Evolutionary conservation across 2,329 filamentous ascomycete genomes (phyloP).

Genomic region (Colletotrichum somersetense): DNA sequence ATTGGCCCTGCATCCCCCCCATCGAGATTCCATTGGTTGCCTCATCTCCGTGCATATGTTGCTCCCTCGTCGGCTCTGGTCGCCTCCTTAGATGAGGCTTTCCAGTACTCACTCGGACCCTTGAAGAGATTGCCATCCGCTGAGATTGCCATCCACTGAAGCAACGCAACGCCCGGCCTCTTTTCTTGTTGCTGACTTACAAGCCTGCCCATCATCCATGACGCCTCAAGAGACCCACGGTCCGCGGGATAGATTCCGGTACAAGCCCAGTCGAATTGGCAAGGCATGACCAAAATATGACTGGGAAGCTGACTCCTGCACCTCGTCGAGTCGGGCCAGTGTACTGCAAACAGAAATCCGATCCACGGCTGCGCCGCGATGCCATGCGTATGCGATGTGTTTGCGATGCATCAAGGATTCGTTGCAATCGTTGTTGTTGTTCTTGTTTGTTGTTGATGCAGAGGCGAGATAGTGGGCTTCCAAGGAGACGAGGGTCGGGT

Average conservation of each 20-base stretch:
- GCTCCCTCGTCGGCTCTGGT: slow-evolving; percentile 31
- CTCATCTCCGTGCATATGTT: slow-evolving; percentile 35
- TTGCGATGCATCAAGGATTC: slow-evolving; percentile 22
- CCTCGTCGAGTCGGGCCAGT: slow-evolving; percentile 29
- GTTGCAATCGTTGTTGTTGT: neutral
- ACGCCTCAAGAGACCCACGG: slow-evolving; percentile 20
- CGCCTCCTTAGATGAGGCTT: slow-evolving; percentile 41
- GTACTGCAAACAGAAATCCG: slow-evolving; percentile 18
- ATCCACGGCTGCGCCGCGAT: slow-evolving; percentile 18
- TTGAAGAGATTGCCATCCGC: slow-evolving; percentile 31
- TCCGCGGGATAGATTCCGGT: slow-evolving; percentile 32
- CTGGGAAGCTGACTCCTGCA: slow-evolving; percentile 39
- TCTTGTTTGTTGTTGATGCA: slow-evolving; percentile 18
- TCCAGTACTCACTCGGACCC: slow-evolving; percentile 19
- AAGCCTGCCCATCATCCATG: slow-evolving; percentile 18
- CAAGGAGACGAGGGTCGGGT: slow-evolving; percentile 17
- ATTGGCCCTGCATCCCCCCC: slow-evolving; percentile 25
- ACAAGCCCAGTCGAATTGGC: slow-evolving; percentile 10
- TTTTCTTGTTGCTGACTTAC: slow-evolving; percentile 2
- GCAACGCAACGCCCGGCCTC: slow-evolving; percentile 15
- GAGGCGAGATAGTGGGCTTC: slow-evolving; percentile 5
- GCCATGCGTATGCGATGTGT: slow-evolving; percentile 19
- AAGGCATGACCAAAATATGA: slow-evolving; percentile 3
- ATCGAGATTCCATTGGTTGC: slow-evolving; percentile 32
- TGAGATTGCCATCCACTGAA: slow-evolving; percentile 34